Conservation (phyloP, 805 yeast genomes). For the Cyberlindnera bimundalis region DNA sequence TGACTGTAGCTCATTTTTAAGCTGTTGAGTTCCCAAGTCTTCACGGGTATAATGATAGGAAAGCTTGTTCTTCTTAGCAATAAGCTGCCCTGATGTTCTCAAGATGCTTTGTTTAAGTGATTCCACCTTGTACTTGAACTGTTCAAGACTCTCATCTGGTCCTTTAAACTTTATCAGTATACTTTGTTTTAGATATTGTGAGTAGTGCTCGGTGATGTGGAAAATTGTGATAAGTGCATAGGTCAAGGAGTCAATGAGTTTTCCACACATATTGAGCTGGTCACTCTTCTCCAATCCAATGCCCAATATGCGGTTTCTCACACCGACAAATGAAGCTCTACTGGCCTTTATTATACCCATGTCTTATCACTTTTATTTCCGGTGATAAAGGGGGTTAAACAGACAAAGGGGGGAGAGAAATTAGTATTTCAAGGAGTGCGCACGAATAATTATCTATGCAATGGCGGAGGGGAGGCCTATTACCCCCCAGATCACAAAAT, state of each 20-base stretch:
- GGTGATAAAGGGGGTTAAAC: too few relatives aligned
- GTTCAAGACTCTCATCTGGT: background rate
- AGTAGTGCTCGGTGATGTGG: conserved; percentile 9
- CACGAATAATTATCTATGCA: too few relatives aligned
- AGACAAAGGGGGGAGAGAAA: too few relatives aligned
- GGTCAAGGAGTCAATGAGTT: conserved; percentile 9
- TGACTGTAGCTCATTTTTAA: conserved; percentile 1
- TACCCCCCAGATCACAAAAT: background rate
- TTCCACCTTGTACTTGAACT: background rate
- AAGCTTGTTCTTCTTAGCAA: conserved; percentile 6
- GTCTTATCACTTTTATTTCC: too few relatives aligned
- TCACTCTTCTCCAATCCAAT: background rate
- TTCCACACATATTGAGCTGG: conserved; percentile 1
- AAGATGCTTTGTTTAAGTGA: conserved; percentile 4
- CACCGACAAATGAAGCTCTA: conserved; percentile 6
- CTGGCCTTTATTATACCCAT: conserved; percentile 9
- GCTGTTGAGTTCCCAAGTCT: background rate
- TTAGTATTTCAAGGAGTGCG: too few relatives aligned
- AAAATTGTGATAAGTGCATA: conserved; percentile 7
- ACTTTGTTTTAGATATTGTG: background rate
- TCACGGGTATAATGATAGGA: conserved; percentile 2
- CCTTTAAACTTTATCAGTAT: background rate
- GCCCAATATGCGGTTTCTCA: conserved; percentile 10
- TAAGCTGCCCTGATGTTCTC: conserved; percentile 6
- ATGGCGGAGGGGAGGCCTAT: too few relatives aligned